Base-by-base conservation (phyloP, 2,329 filamentous ascomycete species). In the Aschersonia sp. region DNA sequence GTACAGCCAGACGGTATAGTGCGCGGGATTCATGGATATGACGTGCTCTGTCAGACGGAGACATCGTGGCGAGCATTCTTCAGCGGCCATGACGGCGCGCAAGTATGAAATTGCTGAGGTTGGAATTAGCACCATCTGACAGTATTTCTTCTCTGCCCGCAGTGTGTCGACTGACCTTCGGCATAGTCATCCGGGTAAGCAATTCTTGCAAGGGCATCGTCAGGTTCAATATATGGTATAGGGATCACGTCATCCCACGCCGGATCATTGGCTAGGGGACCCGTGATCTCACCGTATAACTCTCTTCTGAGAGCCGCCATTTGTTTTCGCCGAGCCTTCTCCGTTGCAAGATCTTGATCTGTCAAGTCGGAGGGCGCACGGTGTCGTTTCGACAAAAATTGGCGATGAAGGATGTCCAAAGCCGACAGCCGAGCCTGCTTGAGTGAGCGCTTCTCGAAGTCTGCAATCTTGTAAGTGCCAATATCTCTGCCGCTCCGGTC, bases 1-100 rank as follows among this genome's bases (percentile, higher is more conserved):
- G 71, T 94, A 98, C 29, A 97, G 79, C 92, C 92, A 98, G 52
- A 97, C 90, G 12, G 92, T 98, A 69, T 98, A 98, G 69, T 98
- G 92, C 1, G 92, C 89, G 12, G 92, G 86, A 65, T 98, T 98
- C 76, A 96, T 81, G 51, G 73, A 72, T 60, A 98, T 97, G 60
- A 98, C 81, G 64, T 90, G 81, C 61, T 88, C 83, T 5, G 92
- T 98, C 52, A 98, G 77, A 33, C 72, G 75, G 42, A 98, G 74
- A 37, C 81, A 85, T 44, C 92, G 78, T 29, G 82, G 75, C 30
- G 85, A 88, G 69, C 83, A 76, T 65, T 98, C 92, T 61, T 94
- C 84, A 44, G 71, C 73, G 11, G 86, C 85, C 90, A 98, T 98
- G 56, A 95, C 78, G 51, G 92, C 89, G 51, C 92, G 85, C 47